phyloP scores from a whole-genome alignment of 768 basidiomycete genomes.

The Mycena olivaceomarginata region DNA sequence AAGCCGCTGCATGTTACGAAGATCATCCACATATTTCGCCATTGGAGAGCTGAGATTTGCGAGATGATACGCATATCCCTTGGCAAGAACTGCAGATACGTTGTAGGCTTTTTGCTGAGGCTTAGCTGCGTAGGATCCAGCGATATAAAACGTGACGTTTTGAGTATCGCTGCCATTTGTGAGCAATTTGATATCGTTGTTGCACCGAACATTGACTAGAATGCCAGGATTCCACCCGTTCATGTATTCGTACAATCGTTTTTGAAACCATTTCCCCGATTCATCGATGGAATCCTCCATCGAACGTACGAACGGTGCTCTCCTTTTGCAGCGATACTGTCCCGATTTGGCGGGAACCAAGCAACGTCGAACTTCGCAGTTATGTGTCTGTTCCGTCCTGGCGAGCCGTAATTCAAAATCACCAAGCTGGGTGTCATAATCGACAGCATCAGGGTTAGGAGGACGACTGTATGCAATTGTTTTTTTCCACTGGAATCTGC shows the following conservation, averaged over 20 bases:
- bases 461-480: constrained; percentile 59
- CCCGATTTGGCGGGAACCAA: constrained; percentile 39
- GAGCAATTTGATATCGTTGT: constrained; percentile 65
- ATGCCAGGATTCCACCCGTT: constrained; percentile 54
- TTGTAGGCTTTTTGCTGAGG: constrained; percentile 57
- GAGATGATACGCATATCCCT: constrained; percentile 54
- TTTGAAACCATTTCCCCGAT: constrained; percentile 51
- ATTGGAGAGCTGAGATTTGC: constrained; percentile 15
- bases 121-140: constrained; percentile 56
- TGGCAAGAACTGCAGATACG: constrained; percentile 57
- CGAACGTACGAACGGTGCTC: constrained; percentile 50
- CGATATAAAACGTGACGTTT: constrained; percentile 57
- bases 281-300: constrained; percentile 46
- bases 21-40: constrained; percentile 35
- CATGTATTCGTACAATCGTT: constrained; percentile 48
- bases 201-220: constrained; percentile 51
- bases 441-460: constrained; percentile 48
- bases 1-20: constrained; percentile 50
- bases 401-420: constrained; percentile 48
- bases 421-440: constrained; percentile 32
- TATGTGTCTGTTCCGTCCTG: constrained; percentile 56
- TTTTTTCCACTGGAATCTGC: constrained; percentile 45
- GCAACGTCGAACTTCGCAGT: constrained; percentile 44
- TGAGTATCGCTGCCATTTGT: constrained; percentile 53
- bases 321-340: constrained; percentile 53